These are phyloP conservation scores for Periconia macrospinosa DNA, from an alignment of 2,329 filamentous ascomycete genomes.

Conservation along the genomic window DNA sequence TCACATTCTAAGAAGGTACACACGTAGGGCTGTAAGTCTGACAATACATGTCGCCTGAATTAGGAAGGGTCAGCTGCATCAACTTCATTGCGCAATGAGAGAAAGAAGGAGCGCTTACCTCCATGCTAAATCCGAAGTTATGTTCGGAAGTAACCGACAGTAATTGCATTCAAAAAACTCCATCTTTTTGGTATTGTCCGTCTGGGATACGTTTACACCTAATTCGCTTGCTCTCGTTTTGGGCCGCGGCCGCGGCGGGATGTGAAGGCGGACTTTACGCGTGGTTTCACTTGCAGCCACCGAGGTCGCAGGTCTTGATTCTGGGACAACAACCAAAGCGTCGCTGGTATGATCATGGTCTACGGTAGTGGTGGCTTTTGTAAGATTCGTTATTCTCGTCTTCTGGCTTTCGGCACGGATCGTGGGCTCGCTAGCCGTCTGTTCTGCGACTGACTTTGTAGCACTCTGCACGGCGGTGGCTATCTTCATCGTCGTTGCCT, in stretches of 20 bases:
- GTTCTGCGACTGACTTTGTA: neutral
- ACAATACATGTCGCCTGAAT: constrained; percentile 3
- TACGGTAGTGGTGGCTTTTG: constrained; percentile 8
- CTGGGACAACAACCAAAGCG: neutral
- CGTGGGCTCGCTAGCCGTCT: neutral
- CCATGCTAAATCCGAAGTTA: constrained; percentile 1
- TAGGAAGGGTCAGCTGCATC: neutral
- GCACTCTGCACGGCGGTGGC: no score
- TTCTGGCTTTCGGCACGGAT: neutral
- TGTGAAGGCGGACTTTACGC: neutral
- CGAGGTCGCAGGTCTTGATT: constrained; percentile 4
- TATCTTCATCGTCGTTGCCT: no score
- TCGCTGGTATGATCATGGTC: neutral
- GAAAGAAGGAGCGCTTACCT: neutral
- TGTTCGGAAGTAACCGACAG: constrained; percentile 6
- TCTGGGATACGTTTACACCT: neutral
- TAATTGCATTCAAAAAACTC: constrained; percentile 12
- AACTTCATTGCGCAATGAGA: neutral
- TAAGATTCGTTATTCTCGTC: neutral
- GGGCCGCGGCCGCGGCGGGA: constrained; percentile 1
- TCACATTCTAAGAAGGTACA: constrained; percentile 8
- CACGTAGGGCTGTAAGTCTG: constrained; percentile 8
- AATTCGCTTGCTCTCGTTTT: neutral
- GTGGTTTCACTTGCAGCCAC: constrained; percentile 5
- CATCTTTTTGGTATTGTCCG: neutral